Evolutionary conservation across 2,329 filamentous ascomycete species (phyloP).

Genomic region (Daldinia eschscholtzii): DNA sequence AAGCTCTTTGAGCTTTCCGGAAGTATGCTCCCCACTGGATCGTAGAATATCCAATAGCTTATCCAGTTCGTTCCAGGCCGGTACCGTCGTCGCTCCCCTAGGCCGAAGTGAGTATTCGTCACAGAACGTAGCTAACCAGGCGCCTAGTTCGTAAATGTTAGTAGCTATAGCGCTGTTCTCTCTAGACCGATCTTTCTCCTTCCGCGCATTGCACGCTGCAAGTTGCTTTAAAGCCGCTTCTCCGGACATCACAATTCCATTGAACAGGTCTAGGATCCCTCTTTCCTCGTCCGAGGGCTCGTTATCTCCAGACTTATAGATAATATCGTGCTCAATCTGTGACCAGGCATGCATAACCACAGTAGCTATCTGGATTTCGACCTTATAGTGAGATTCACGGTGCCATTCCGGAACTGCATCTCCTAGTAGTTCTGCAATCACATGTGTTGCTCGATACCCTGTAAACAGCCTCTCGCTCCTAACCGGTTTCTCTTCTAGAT

Average conservation of each 20-base stretch:
- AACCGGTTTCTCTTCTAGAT: background rate
- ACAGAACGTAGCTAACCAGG: slow-evolving; percentile 6
- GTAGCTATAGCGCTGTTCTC: background rate
- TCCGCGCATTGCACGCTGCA: slow-evolving; percentile 8
- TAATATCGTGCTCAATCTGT: slow-evolving; percentile 49
- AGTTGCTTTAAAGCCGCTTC: slow-evolving; percentile 20
- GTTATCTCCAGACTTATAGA: slow-evolving; percentile 46
- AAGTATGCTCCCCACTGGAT: slow-evolving; percentile 6
- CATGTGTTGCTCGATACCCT: background rate
- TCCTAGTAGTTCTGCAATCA: background rate
- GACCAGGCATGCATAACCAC: slow-evolving; percentile 37
- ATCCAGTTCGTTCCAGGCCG: slow-evolving; percentile 9
- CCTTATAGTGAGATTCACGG: background rate
- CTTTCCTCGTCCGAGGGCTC: slow-evolving; percentile 23
- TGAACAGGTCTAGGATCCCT: slow-evolving; percentile 13
- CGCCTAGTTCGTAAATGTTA: slow-evolving; percentile 6
- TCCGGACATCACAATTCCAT: slow-evolving; percentile 14
- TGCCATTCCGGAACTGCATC: background rate
- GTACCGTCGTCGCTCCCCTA: background rate
- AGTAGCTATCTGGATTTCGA: background rate
- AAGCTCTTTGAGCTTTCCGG: slow-evolving; percentile 1
- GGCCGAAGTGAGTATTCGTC: background rate
- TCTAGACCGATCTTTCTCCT: slow-evolving; percentile 8
- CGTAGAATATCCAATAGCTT: slow-evolving; percentile 11
- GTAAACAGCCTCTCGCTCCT: background rate